These are phyloP conservation scores for Vitis hybrid DNA, from an alignment of 177 flowering plant species.

Conservation along the genomic window DNA sequence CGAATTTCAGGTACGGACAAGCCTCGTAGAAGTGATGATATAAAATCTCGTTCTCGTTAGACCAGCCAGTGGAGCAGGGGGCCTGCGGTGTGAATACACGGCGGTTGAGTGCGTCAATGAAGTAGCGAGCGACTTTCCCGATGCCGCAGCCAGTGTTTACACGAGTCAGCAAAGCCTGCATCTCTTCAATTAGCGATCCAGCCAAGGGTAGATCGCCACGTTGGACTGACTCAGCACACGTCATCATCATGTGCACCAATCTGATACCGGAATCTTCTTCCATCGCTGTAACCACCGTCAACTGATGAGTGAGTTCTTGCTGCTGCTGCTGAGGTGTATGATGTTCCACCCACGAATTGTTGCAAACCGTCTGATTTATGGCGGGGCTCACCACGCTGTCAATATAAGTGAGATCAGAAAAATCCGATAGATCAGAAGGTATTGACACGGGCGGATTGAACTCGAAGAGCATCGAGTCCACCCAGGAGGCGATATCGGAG, in stretches of 20 bases:
- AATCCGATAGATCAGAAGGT: conserved; percentile 22
- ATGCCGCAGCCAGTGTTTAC: conserved; percentile 63
- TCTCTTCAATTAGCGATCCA: conserved; percentile 40
- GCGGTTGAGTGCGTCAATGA: conserved; percentile 63
- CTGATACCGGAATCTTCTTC: conserved; percentile 74
- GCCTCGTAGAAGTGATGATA: conserved; percentile 79
- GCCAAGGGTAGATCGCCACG: conserved; percentile 59
- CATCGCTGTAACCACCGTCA: conserved; percentile 26
- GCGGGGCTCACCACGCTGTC: background rate
- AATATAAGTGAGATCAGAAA: conserved; percentile 19
- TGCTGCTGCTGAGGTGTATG: conserved; percentile 10
- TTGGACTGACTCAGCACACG: conserved; percentile 68
- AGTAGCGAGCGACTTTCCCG: conserved; percentile 71
- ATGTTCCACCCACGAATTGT: conserved; percentile 11
- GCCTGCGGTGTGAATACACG: conserved; percentile 38
- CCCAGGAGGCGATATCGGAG: conserved; percentile 68
- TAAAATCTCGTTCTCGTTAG: conserved; percentile 48
- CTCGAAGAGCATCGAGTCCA: conserved; percentile 64
- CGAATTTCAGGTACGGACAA: conserved; percentile 75
- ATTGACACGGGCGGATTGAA: conserved; percentile 23
- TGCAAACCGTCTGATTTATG: conserved; percentile 4
- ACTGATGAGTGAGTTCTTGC: conserved; percentile 12
- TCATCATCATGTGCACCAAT: conserved; percentile 63
- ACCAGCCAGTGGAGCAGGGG: conserved; percentile 12
- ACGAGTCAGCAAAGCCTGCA: conserved; percentile 43